Base-by-base conservation (phyloP, 2,329 filamentous ascomycete genomes). In the Didymella glomerata region DNA sequence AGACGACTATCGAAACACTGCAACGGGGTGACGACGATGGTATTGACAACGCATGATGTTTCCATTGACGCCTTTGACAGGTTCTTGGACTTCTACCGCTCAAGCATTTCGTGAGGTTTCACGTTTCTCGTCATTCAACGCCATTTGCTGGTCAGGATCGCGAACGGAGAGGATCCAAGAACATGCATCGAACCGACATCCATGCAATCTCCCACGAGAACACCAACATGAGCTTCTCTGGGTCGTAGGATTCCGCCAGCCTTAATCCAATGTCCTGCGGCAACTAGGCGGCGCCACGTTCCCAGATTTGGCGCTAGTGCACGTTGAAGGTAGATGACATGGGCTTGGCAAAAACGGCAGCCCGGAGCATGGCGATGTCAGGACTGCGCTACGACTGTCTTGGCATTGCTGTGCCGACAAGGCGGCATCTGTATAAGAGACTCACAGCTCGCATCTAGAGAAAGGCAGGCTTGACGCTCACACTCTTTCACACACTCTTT, bases 391-490 rank as follows among this genome's bases (percentile, higher is more conserved):
- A 63, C 38, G 41, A 45, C 51, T 61, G 61, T 62, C 60, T 65
- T 57, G 63, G 44, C 30, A 55, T 47, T 25, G 51, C 38, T 50
- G 41, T 64, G 65, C 66, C 64, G 61, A 62, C 48, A 56, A 62
- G 30, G 62, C 47, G 64, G 48, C 36, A 44, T 53, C 53, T 51
- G 64, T 72, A 71, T 70, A 71, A 71, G 69, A 71, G 57, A 55
- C 63, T 54, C 48, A 25, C 18, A 25, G 36, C 41, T 27, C 30
- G 60, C 65, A 34, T 25, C 59, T 48, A 52, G 54, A 64, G 59
- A 57, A 40, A 53, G 68, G 61, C 68, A 72, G 67, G 70, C 70
- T 72, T 73, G 70, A 73, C 61, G 70, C 70, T 73, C 65, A 71
- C 68, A 68, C 64, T 71, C 70, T 65, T 65, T 66, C 51, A 68